Conservation (phyloP, 495 filamentous ascomycete species). For the Trichoderma erinaceum region DNA sequence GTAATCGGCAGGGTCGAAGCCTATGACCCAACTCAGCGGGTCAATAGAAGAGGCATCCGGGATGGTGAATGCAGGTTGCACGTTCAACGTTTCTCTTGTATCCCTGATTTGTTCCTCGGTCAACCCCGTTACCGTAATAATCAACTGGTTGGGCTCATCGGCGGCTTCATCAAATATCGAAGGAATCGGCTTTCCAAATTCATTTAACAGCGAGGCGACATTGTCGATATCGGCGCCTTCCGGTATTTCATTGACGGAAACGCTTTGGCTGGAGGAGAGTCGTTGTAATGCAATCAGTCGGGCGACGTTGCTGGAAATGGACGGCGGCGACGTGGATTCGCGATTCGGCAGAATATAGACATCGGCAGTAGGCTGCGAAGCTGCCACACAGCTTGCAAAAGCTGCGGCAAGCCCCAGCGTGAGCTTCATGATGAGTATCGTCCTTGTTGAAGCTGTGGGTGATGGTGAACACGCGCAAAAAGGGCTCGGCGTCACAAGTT, state of each 20-base stretch:
- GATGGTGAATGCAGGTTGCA: slow-evolving; percentile 39
- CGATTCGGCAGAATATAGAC: slow-evolving; percentile 14
- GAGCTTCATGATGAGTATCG: slow-evolving; percentile 16
- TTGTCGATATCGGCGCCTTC: slow-evolving; percentile 30
- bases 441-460: neutral
- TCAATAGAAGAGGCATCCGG: slow-evolving; percentile 32
- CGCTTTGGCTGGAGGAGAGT: slow-evolving; percentile 33
- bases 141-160: slow-evolving; percentile 38
- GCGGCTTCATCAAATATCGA: slow-evolving; percentile 35
- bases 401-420: slow-evolving; percentile 15
- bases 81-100: slow-evolving; percentile 28
- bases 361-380: slow-evolving; percentile 10
- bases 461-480: neutral
- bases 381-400: slow-evolving; percentile 11
- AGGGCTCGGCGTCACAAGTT: slow-evolving; percentile 10
- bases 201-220: slow-evolving; percentile 35
- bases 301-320: slow-evolving; percentile 32
- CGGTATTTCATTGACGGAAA: slow-evolving; percentile 36
- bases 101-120: slow-evolving; percentile 27
- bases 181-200: slow-evolving; percentile 33
- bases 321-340: slow-evolving; percentile 24
- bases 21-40: slow-evolving; percentile 31
- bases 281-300: slow-evolving; percentile 38
- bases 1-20: slow-evolving; percentile 24
- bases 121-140: slow-evolving; percentile 45